A percentile compares a stretch with the other conserved stretches of the same genome.
These are phyloP conservation scores for Penicillium sp. DNA, from an alignment of 2,329 filamentous ascomycete genomes.

Conservation along the genomic window DNA sequence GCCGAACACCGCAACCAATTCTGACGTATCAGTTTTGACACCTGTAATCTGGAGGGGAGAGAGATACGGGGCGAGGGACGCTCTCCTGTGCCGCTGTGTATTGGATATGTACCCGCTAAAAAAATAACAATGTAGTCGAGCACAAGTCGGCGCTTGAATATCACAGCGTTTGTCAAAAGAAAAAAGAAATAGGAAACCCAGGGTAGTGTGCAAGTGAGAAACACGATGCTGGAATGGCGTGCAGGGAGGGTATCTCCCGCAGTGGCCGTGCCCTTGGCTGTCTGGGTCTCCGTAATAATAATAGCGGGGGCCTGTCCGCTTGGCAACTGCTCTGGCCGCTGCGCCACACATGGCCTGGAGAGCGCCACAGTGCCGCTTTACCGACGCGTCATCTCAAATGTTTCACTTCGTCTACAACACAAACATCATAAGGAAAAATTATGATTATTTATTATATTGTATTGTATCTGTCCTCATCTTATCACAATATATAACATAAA, in stretches of 20 bases:
- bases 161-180: neutral
- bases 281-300: neutral
- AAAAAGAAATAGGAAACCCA: neutral
- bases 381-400: neutral
- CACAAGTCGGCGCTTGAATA: neutral
- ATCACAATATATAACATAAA: no score
- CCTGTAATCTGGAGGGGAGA: neutral
- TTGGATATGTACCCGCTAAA: neutral
- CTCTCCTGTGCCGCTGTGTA: neutral
- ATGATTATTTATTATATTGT: no score
- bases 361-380: neutral
- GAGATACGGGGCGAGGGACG: neutral
- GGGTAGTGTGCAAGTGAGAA: no score
- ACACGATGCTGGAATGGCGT: no score
- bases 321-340: neutral
- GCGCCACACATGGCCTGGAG: neutral
- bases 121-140: neutral
- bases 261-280: neutral
- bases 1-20: slow-evolving; percentile 28
- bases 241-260: neutral
- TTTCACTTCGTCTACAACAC: no score
- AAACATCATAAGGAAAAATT: no score
- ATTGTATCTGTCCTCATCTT: neutral
- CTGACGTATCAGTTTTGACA: slow-evolving; percentile 24
- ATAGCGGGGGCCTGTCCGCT: neutral